A percentile compares a stretch with the other conserved stretches of the same genome.
These are phyloP conservation scores for Kwoniella dendrophila DNA, from an alignment of 768 basidiomycete genomes.

Conservation along the genomic window DNA sequence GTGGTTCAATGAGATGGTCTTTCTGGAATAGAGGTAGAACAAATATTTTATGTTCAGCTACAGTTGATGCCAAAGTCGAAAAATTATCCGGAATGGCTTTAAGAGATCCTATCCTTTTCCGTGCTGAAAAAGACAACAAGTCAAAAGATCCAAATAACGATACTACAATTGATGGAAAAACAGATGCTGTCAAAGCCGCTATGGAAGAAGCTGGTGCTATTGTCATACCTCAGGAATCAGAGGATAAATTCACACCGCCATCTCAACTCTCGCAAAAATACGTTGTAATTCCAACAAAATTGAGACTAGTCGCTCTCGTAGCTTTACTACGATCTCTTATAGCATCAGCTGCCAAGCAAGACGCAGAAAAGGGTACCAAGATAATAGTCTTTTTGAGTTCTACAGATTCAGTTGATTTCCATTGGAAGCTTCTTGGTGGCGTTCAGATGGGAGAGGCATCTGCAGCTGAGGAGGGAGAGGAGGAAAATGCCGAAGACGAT, in stretches of 20 bases:
- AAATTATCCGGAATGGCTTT: slow-evolving; percentile 83
- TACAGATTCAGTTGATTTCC: slow-evolving; percentile 97
- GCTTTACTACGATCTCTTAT: slow-evolving; percentile 82
- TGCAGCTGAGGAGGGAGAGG: slow-evolving; percentile 29
- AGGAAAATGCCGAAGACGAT: slow-evolving; percentile 42
- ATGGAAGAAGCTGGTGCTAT: slow-evolving; percentile 34
- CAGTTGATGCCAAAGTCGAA: slow-evolving; percentile 92
- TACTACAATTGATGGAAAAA: slow-evolving; percentile 56
- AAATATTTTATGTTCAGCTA: slow-evolving; percentile 94
- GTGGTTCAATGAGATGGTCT: slow-evolving; percentile 48
- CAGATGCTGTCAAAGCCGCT: slow-evolving; percentile 28
- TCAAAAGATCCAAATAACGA: slow-evolving; percentile 28
- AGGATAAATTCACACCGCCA: slow-evolving; percentile 80
- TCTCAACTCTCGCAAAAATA: slow-evolving; percentile 91
- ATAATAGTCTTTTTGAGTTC: slow-evolving; percentile 94
- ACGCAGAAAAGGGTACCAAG: slow-evolving; percentile 40
- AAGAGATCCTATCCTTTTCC: slow-evolving; percentile 77
- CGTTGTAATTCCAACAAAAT: slow-evolving; percentile 83
- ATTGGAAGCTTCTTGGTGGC: slow-evolving; percentile 80
- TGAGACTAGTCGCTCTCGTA: slow-evolving; percentile 87
- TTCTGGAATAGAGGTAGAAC: slow-evolving; percentile 62
- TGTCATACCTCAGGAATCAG: slow-evolving; percentile 32
- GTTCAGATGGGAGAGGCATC: slow-evolving; percentile 64
- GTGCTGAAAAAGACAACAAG: slow-evolving; percentile 65
- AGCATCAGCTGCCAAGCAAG: slow-evolving; percentile 58